A percentile compares a stretch with the other conserved stretches of the same genome.
Conservation (phyloP, 192 early-diverging fungal genomes). For the Podila clonocystis region DNA sequence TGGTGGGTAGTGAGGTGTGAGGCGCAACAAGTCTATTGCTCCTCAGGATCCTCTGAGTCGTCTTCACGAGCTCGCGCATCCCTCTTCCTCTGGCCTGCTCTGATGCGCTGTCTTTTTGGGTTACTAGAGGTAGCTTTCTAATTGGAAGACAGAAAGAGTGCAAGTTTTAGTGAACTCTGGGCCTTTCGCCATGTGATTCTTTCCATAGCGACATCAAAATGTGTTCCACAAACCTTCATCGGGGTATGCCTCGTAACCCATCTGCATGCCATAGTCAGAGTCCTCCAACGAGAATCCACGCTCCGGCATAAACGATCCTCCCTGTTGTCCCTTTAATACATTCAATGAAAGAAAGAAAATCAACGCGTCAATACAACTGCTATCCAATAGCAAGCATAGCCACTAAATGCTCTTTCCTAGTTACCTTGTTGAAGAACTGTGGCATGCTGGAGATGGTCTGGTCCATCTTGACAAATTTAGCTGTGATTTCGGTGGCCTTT, state of each 20-base stretch:
- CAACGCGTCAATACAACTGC: neutral
- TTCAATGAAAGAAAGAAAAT: neutral
- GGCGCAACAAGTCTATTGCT: too few species aligned
- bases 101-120: conserved; percentile 13
- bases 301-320: conserved; percentile 17
- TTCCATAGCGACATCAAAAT: neutral
- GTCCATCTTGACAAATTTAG: conserved; percentile 35
- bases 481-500: conserved; percentile 38
- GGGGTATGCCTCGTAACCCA: conserved; percentile 32
- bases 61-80: neutral
- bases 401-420: too few species aligned
- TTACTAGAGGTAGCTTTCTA: conserved; percentile 49
- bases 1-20: too few species aligned
- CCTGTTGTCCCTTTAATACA: neutral
- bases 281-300: conserved; percentile 31
- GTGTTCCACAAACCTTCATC: conserved; percentile 38
- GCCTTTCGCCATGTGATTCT: neutral
- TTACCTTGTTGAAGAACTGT: conserved; percentile 38
- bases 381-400: neutral
- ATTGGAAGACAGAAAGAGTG: conserved; percentile 7
- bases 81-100: neutral
- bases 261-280: conserved; percentile 37
- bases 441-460: conserved; percentile 40
- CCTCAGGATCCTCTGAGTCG: too few species aligned
- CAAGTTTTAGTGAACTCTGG: neutral